Evolutionary conservation across 495 filamentous ascomycete genomes (phyloP).

Genomic region (Xylaria cubensis): DNA sequence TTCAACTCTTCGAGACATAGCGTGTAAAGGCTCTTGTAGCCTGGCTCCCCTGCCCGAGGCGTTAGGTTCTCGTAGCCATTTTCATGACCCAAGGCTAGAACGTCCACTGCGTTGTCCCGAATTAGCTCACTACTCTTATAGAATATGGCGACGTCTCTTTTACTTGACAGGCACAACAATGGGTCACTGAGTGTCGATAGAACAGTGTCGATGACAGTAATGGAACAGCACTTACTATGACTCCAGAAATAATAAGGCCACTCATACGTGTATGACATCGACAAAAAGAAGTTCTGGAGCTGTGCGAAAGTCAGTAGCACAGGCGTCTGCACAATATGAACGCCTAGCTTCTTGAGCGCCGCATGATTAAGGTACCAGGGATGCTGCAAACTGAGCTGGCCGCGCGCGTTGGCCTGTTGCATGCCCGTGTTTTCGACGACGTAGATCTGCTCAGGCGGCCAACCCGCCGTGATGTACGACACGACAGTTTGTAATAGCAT

Average conservation of each 20-base stretch:
- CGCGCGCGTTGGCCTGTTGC: conserved; percentile 60
- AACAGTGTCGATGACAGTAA: neutral
- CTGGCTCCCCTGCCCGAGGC: conserved; percentile 38
- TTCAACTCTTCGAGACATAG: conserved; percentile 54
- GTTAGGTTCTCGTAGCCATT: conserved; percentile 40
- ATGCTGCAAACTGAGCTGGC: conserved; percentile 62
- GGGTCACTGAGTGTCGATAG: no score
- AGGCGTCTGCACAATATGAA: conserved; percentile 64
- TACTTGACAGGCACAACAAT: neutral
- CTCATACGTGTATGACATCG: conserved; percentile 44
- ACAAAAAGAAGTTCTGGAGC: conserved; percentile 67
- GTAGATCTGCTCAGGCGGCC: conserved; percentile 66
- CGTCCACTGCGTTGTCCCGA: conserved; percentile 48
- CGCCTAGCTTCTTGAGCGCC: conserved; percentile 57
- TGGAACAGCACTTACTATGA: conserved; percentile 36
- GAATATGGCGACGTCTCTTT: neutral
- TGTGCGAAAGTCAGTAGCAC: conserved; percentile 67
- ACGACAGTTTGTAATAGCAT: conserved; percentile 66
- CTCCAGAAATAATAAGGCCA: conserved; percentile 65
- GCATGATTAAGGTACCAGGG: conserved; percentile 68
- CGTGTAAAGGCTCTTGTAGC: conserved; percentile 60
- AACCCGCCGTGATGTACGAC: conserved; percentile 65
- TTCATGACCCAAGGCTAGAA: conserved; percentile 56
- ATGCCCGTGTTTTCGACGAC: conserved; percentile 70
- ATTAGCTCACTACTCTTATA: conserved; percentile 1